Evolutionary conservation across 345 rosid species (phyloP), one percentile per base, ranked within the genome.

Genomic region (Excoecaria cochinchinensis): DNA sequence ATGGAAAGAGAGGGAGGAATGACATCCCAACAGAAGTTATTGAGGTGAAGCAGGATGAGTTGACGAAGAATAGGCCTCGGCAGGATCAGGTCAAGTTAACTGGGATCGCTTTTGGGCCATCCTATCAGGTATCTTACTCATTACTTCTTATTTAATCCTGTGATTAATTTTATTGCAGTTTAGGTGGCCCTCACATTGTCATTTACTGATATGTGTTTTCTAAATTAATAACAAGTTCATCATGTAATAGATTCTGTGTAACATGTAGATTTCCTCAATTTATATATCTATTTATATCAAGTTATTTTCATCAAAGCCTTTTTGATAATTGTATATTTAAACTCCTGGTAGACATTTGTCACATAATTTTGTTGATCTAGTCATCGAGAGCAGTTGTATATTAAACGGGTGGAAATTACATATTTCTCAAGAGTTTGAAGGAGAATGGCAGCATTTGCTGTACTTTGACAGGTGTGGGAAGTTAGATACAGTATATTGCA

Each of bases 21-120:
- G 89, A 87, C 25, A 73, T 90, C 21, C 92, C 95, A 1, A 77
- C 80, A 7, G 90, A 96, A 79, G 86, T 96, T 19, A 82, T 93
- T 58, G 98, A 96, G 89, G 97, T 96, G 76, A 96, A 88, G 82
- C 97, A 91, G 82, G 99, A 96, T 76, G 99, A 96, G 81, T 83
- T 96, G 76, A 92, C 90, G 79, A 96, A 96, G 93, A 80, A 96
- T 83, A 84, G 98, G 65, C 99, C 98, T 0, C 87, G 99, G 73
- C 90, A 87, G 77, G 98, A 96, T 79, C 93, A 87, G 77, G 85
- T 61, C 74, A 96, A 96, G 88, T 78, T 87, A 59, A 96, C 99
- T 8, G 97, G 98, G 47, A 89, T 91, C 16, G 99, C 98, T 57
- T 93, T 96, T 70, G 99, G 99, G 48, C 99, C 99, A 62, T 67